Percentiles rank a stretch among this genome's conserved stretches.
These are phyloP conservation scores for Cercospora citrullina DNA, from an alignment of 2,329 filamentous ascomycete genomes.

Conservation along the genomic window DNA sequence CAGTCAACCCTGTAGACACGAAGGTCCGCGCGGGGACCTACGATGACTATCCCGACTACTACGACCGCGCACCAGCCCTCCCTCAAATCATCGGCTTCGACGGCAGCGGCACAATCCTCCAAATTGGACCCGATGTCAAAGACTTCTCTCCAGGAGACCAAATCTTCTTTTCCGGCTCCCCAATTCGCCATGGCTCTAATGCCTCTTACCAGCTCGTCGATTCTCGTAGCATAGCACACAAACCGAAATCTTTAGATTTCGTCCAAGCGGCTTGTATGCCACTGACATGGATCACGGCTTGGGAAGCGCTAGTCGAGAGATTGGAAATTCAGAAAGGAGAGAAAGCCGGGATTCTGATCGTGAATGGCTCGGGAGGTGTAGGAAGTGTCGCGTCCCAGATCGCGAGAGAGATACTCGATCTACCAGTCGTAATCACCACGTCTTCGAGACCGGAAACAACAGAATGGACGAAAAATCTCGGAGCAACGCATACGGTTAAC, in stretches of 20 bases:
- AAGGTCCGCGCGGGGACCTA: conserved; percentile 40
- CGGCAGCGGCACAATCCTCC: conserved; percentile 44
- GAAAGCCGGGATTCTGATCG: conserved; percentile 41
- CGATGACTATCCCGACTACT: conserved; percentile 44
- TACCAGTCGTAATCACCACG: conserved; percentile 43
- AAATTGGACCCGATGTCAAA: conserved; percentile 35
- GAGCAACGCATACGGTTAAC: conserved; percentile 47
- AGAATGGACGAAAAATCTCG: conserved; percentile 43
- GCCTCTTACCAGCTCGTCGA: conserved; percentile 49
- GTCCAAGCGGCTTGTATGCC: conserved; percentile 48
- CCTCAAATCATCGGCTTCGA: conserved; percentile 47
- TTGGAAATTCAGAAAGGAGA: conserved; percentile 44
- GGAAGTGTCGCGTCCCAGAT: conserved; percentile 50
- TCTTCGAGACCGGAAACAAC: conserved; percentile 45
- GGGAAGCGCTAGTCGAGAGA: conserved; percentile 47
- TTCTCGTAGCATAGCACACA: conserved; percentile 42
- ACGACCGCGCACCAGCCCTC: conserved; percentile 28
- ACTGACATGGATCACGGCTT: conserved; percentile 48
- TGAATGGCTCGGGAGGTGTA: conserved; percentile 51
- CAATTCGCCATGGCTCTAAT: conserved; percentile 45
- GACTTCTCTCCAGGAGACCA: conserved; percentile 47
- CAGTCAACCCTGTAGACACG: conserved; percentile 46
- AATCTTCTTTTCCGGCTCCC: conserved; percentile 46
- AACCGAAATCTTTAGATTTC: conserved; percentile 44
- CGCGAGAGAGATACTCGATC: conserved; percentile 36